Conservation (phyloP, 352 stramenopile species). For the Phytopythium kandeliae region DNA sequence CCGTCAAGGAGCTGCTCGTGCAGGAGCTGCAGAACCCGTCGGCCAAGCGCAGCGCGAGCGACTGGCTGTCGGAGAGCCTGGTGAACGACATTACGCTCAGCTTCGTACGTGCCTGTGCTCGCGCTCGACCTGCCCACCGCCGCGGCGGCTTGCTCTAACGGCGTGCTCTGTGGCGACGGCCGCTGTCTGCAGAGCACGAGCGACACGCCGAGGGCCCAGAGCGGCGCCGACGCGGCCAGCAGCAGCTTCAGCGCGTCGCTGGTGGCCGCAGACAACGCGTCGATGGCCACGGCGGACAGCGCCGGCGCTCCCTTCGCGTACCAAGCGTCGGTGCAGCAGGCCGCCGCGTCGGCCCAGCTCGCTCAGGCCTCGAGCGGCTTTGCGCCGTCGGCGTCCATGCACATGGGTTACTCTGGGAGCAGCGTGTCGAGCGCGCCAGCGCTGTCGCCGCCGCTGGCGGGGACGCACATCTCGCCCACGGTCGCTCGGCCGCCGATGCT, state of each 20-base stretch:
- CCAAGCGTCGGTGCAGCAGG: slow-evolving; percentile 14
- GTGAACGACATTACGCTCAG: slow-evolving; percentile 71
- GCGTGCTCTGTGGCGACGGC: too few relatives aligned
- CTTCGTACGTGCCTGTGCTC: slow-evolving; percentile 39
- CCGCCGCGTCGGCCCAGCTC: not conserved
- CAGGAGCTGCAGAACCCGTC: slow-evolving; percentile 62
- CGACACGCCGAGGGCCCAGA: slow-evolving; percentile 4
- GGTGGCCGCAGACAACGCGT: slow-evolving; percentile 3
- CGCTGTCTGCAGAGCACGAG: slow-evolving; percentile 6
- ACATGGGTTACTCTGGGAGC: slow-evolving; percentile 24
- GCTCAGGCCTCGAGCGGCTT: slow-evolving; percentile 11
- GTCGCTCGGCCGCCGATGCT: slow-evolving; percentile 5
- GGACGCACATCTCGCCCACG: slow-evolving; percentile 1
- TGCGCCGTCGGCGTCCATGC: slow-evolving; percentile 23
- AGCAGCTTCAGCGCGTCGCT: not conserved
- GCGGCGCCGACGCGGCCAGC: not conserved
- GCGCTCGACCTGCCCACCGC: too few relatives aligned
- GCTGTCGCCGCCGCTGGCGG: not conserved
- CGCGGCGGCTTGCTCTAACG: too few relatives aligned
- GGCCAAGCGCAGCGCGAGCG: slow-evolving; percentile 59
- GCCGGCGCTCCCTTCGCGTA: slow-evolving; percentile 28
- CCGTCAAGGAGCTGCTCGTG: slow-evolving; percentile 58
- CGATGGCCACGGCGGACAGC: slow-evolving; percentile 10
- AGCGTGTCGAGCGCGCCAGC: not conserved
- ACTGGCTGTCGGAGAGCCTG: slow-evolving; percentile 71